A percentile compares a stretch with the other conserved stretches of the same genome.
These are phyloP conservation scores for Xylaria sp. DNA, from an alignment of 2,329 filamentous ascomycete species.

Conservation along the genomic window DNA sequence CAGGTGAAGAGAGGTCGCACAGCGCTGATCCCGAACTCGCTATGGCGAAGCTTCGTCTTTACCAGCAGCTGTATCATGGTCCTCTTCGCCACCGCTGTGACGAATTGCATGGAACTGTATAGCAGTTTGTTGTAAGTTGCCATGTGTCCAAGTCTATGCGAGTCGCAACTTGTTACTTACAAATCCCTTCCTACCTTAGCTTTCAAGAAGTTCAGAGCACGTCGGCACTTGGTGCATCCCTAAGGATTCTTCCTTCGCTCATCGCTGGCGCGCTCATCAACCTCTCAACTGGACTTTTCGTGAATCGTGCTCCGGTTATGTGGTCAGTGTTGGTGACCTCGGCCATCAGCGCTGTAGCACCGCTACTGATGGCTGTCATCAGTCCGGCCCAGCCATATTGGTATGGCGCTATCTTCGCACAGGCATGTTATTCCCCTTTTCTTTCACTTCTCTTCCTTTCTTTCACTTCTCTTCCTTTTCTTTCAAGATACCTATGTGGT, in stretches of 20 bases:
- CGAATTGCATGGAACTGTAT: slow-evolving; percentile 14
- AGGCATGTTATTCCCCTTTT: slow-evolving; percentile 10
- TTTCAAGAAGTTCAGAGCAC: slow-evolving; percentile 58
- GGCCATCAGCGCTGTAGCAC: slow-evolving; percentile 55
- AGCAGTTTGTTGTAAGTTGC: slow-evolving; percentile 35
- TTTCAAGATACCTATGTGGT: not conserved
- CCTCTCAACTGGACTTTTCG: slow-evolving; percentile 56
- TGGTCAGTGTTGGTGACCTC: slow-evolving; percentile 56
- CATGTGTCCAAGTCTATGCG: slow-evolving; percentile 52
- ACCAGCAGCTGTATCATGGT: slow-evolving; percentile 17
- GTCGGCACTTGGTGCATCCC: slow-evolving; percentile 50
- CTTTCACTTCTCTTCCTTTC: not conserved
- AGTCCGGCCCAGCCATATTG: slow-evolving; percentile 62
- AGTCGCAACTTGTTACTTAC: not conserved
- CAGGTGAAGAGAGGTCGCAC: slow-evolving; percentile 39
- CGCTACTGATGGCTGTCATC: slow-evolving; percentile 66
- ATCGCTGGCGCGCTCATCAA: slow-evolving; percentile 59
- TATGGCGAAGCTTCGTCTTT: slow-evolving; percentile 61
- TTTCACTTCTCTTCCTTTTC: not conserved
- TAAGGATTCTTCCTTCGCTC: slow-evolving; percentile 58
- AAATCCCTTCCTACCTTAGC: slow-evolving; percentile 1
- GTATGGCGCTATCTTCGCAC: slow-evolving; percentile 57
- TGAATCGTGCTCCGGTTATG: slow-evolving; percentile 54
- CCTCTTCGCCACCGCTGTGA: slow-evolving; percentile 10
- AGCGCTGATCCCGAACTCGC: slow-evolving; percentile 65